These are phyloP conservation scores for Sporothrix globosa DNA, from an alignment of 2,329 filamentous ascomycete genomes.

Conservation along the genomic window DNA sequence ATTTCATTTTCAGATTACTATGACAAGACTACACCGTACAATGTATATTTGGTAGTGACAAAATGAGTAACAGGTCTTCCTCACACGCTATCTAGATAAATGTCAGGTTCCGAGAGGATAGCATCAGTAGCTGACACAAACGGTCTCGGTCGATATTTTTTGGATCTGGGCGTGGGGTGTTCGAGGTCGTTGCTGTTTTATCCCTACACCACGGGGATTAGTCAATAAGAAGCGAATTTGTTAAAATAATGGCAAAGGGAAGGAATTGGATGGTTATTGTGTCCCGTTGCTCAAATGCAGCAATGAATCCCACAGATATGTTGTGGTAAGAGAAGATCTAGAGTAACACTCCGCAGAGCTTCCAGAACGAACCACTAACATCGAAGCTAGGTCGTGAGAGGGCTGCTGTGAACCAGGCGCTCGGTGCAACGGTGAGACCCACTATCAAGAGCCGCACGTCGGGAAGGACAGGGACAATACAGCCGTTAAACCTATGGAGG, in stretches of 20 bases:
- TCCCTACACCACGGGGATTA: neutral
- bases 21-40: too few species aligned
- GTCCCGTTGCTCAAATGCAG: neutral
- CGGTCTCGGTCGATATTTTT: neutral
- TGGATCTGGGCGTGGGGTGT: neutral
- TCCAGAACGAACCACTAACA: constrained; percentile 18
- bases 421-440: constrained; percentile 3
- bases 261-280: neutral
- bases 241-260: neutral
- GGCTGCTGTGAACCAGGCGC: constrained; percentile 14
- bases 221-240: neutral
- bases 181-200: neutral
- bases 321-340: neutral
- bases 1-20: too few species aligned
- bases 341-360: neutral
- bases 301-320: neutral
- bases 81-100: too few species aligned
- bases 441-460: constrained; percentile 10
- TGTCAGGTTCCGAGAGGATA: too few species aligned
- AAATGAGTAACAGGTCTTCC: too few species aligned
- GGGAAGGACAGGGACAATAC: constrained; percentile 9
- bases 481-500: neutral
- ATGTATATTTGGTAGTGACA: too few species aligned
- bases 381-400: neutral
- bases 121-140: too few species aligned